Base-by-base conservation (phyloP, 192 early-diverging fungal genomes). In the Entomortierella beljakovae region DNA sequence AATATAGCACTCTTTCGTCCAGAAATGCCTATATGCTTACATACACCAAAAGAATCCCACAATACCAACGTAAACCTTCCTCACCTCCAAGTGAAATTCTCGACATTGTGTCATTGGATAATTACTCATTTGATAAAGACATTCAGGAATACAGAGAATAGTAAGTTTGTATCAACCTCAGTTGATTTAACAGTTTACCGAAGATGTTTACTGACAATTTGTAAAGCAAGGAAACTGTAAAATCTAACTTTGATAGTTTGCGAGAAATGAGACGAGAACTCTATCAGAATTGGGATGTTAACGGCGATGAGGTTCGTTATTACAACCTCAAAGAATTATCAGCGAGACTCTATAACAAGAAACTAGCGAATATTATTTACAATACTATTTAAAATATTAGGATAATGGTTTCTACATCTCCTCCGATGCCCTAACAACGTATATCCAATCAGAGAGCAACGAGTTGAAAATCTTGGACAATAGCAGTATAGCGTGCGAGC, bases 1-100 rank as follows among this genome's bases (percentile, higher is more conserved):
- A n/a, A 20, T 32, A 29, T 56, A 80, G 81, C 57, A 71, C 49
- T 9, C 68, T 74, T n/a, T 81, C 82, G 11, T 83, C 82, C 28
- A 54, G 71, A 16, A 83, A 83, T 35, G 82, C 82, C 1, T 83
- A 83, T 53, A 80, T 81, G 70, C 46, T 83, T 22, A 62, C 80
- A 0, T 83, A 83, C 15, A 68, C 70, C n/a, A 71, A 35, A 51
- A 26, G 60, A 16, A 28, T 18, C 2, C 22, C 55, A 10, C 20
- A 33, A n/a, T 29, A 32, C 11, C 25, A 22, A 6, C 1, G 40
- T 20, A 55, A 23, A 16, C 43, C 55, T 0, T 33, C 23, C 20
- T 29, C 31, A 16, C 73, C 73, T 8, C 73, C 66, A 9, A 26
- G 23, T 1, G 48, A 46, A 7, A 59, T 46, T 4, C 57, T 69